Conservation (phyloP, 345 rosid species). For the Viola odorata region DNA sequence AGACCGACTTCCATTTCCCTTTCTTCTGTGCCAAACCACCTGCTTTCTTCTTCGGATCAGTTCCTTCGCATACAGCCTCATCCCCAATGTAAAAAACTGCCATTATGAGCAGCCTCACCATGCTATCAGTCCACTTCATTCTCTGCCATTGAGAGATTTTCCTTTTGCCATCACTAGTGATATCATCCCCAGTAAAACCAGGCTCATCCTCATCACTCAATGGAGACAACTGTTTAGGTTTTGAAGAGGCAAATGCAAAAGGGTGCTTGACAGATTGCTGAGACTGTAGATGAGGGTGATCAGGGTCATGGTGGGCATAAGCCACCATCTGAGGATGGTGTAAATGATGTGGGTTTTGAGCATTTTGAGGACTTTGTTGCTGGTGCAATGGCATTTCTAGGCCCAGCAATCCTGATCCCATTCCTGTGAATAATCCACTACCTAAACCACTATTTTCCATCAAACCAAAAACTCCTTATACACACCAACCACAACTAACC, state of each 20-base stretch:
- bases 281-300: conserved; percentile 25
- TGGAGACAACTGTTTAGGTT: conserved; percentile 50
- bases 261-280: conserved; percentile 41
- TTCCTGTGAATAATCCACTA: conserved; percentile 59
- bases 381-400: conserved; percentile 67
- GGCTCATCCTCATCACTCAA: conserved; percentile 75
- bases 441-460: conserved; percentile 67
- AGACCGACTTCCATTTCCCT: conserved; percentile 97
- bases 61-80: conserved; percentile 57
- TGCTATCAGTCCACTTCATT: conserved; percentile 94
- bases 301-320: conserved; percentile 35
- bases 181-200: conserved; percentile 50
- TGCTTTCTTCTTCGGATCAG: conserved; percentile 51
- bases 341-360: conserved; percentile 35
- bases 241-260: conserved; percentile 34
- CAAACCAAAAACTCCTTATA: conserved; percentile 10
- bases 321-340: conserved; percentile 49
- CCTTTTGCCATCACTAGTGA: conserved; percentile 46
- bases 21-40: conserved; percentile 79
- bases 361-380: conserved; percentile 29
- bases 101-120: conserved; percentile 81
- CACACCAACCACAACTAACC: neutral
- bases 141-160: conserved; percentile 85
- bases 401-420: conserved; percentile 68
- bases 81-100: conserved; percentile 92